Evolutionary conservation across 2,329 filamentous ascomycete species (phyloP), one percentile per base, ranked within the genome.

Genomic region (Dactylellina parvicollis): DNA sequence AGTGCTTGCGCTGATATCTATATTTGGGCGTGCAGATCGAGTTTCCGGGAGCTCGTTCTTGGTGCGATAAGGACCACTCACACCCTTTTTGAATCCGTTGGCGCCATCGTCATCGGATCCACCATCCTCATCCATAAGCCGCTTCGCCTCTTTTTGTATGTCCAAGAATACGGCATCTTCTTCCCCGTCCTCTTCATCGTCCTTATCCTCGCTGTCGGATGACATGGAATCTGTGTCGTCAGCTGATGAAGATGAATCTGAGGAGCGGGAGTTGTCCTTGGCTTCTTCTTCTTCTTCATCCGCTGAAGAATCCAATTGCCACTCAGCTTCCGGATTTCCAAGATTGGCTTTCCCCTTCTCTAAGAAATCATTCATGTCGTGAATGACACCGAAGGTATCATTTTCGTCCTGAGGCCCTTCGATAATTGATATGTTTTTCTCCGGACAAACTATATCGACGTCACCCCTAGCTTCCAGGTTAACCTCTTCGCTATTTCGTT

Each of bases 111-210:
- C 90, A 62, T 95, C 92, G 1, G 90, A 92, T 1, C 88, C 91
- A 30, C 85, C 88, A 75, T 94, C 92, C 44, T 87, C 90, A 75
- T 89, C 86, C 92, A 98, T 96, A 20, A 98, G 83, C 52, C 96
- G 88, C 32, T 89, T 89, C 0, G 91, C 92, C 78, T 93, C 92
- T 1, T 92, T 87, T 60, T 89, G 89, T 0, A 97, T 83, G 42
- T 93, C 84, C 59, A 90, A 86, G 77, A 92, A 92, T 28, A 86
- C 86, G 71, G 84, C 84, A 34, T 84, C 84, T 28, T 82, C 82
- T n/a, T 82, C 83, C 22, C 38, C 62, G 77, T 88, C 88, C 59
- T 86, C 85, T 40, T 82, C 82, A 18, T 83, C 82, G 55, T 86
- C 85, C n/a, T 85, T 82, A n/a, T 85, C 85, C 22, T 86, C 85